Evolutionary conservation across 805 yeast genomes (phyloP), one percentile per base, ranked within the genome.

Genomic region (Suhomyces xylopsoci): DNA sequence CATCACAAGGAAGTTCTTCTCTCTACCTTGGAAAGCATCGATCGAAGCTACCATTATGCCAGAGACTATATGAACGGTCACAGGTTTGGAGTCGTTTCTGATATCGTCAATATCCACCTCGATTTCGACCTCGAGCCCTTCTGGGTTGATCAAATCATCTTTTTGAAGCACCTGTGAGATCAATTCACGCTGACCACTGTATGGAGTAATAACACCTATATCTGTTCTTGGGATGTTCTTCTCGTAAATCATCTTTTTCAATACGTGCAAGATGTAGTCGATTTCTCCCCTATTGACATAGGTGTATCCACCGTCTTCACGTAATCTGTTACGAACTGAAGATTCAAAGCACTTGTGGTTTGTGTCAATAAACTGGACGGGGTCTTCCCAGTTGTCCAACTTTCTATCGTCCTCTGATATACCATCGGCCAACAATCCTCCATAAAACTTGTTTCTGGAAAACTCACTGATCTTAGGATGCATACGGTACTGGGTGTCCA

Each of bases 151-250:
- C 8, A 84, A 59, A 1, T 69, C 68, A 59, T 86, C 84, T 25
- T 71, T 64, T 26, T 78, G 79, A 36, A 85, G 67, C 0, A 63
- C 59, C 3, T 77, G 67, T 0, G 90, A 82, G 15, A 87, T 68
- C 52, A 82, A 63, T 61, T 85, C 89, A 58, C 91, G 71, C 61
- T 87, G 92, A 0, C 89, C 90, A 43, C 88, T 79, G 63, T 87
- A 87, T n/a, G 90, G 90, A 0, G 91, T 87, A 52, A 87, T 83
- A 12, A 86, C 71, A 57, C 90, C 88, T 50, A 86, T 85, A 36
- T 81, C 77, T 2, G 71, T 66, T 41, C 76, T 73, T 7, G 69
- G 58, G 25, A 85, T 77, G 12, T 76, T 73, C 60, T 84, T 83
- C 30, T 82, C 85, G 53, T 77, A 71, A 17, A 85, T 76, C 56